A percentile compares a stretch with the other conserved stretches of the same genome.
Conservation (phyloP, 768 basidiomycete species). For the Tulasnella sp. region DNA sequence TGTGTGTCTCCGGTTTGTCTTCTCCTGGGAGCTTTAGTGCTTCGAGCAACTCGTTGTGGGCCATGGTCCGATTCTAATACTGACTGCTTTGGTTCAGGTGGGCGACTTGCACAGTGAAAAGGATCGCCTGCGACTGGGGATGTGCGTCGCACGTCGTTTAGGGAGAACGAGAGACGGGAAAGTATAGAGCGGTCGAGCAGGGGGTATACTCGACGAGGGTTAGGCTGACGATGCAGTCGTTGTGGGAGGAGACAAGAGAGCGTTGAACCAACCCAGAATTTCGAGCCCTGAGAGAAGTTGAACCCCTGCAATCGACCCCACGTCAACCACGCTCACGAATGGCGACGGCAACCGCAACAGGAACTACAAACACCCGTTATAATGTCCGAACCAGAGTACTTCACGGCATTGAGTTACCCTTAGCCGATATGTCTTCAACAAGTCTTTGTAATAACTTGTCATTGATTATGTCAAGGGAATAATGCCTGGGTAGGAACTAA, state of each 20-base stretch:
- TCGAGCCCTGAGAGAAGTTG: conserved; percentile 5
- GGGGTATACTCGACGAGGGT: not conserved
- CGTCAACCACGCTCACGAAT: not conserved
- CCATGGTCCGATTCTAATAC: conserved; percentile 11
- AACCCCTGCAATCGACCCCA: not conserved
- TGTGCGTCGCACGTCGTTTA: not conserved
- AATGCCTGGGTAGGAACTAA: too few species aligned
- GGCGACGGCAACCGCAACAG: not conserved
- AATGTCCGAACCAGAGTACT: not conserved
- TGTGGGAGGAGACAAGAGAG: not conserved
- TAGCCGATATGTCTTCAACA: not conserved
- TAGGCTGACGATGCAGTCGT: not conserved
- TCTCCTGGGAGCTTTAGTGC: not conserved
- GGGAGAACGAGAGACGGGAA: not conserved
- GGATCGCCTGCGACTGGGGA: not conserved
- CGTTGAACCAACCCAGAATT: not conserved
- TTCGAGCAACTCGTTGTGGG: conserved; percentile 16
- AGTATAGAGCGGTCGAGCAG: not conserved
- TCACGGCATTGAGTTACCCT: not conserved
- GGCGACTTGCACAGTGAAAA: not conserved
- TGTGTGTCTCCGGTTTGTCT: not conserved
- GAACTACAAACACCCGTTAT: not conserved
- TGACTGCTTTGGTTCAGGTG: not conserved
- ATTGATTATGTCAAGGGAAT: not conserved
- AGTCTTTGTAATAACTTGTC: not conserved